Evolutionary conservation across 2,329 filamentous ascomycete species (phyloP), one percentile per base, ranked within the genome.

Genomic region (Passalora sequoiae): DNA sequence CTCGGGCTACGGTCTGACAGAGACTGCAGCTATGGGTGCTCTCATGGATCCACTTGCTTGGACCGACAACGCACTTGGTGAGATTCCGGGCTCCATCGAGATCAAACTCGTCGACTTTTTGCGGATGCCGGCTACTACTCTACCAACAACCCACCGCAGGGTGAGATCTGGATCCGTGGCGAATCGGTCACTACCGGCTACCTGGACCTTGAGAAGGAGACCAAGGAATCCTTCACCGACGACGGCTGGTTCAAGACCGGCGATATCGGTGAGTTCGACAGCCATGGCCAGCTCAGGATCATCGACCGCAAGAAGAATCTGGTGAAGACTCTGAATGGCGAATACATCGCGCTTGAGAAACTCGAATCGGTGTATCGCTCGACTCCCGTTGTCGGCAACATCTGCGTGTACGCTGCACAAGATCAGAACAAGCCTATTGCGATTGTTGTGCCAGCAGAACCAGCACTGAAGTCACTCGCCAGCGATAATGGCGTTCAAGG

Each of bases 241-340:
- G 92, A 95, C 59, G 88, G 88, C 38, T 97, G 92, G 92, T 97
- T 97, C 78, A 91, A 85, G 76, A 94, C 89, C 12, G 91, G 91
- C 49, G 91, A 97, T 60, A 92, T 97, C 64, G 91, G 91, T 59
- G 86, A 96, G 64, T 92, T 91, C 59, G 83, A 91, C 66, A 63
- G 71, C 32, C 75, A 83, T 49, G 91, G 91, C 31, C 86, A 94
- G 64, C 69, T 97, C 54, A 79, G 76, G 57, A 83, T 97, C 64
- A 89, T 97, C 61, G 91, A 97, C 67, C 87, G 91, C 57, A 89
- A 95, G 80, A 97, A 97, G 82, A 97, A 97, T 69, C 74, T 97
- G 43, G 86, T 97, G 67, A 97, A 97, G 81, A 89, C 92, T 51
- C 78, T 87, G 53, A 89, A 89, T 48, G 91, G 91, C 56, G 91